Base-by-base conservation (phyloP, 177 flowering plant species). In the Vitis hybrid region DNA sequence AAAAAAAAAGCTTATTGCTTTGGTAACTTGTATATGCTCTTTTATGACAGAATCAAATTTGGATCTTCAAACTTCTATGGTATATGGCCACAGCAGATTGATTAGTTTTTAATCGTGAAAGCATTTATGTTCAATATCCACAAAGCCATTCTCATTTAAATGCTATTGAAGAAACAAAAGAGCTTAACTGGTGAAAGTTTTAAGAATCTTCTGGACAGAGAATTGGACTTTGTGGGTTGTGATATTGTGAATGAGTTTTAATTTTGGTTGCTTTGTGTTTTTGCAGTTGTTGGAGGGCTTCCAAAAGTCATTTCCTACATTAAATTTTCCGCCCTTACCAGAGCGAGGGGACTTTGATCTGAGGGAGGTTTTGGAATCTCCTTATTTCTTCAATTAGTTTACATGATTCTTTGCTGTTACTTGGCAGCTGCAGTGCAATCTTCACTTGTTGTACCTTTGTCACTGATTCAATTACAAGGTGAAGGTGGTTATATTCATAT, bases 331-430 rank as follows among this genome's bases (percentile, higher is more conserved):
- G 30, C 86, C 91, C 11, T 74, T 89, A 57, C 93, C 93, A 0
- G 87, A 84, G 61, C 81, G 89, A 18, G 93, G 93, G 55, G 89
- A 87, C 70, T 89, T 89, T 27, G 89, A 89, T 75, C 80, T 89
- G n/a, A 80, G 74, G 66, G 88, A 86, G 40, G 93, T 89, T 70
- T 68, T 89, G 56, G 65, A 81, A 11, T 87, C 93, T 35, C 80
- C 87, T 0, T 89, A 89, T 74, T 89, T 89, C 79, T 89, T 87
- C 87, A 89, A 87, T 79, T 89, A 76, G 76, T 35, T 35, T 35
- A 35, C 46, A 35, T 6, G 46, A 35, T 74, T 54, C 60, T 52
- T 19, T 56, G 48, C 51, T 59, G 57, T 27, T 40, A 35, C 48
- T 67, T 61, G 62, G 60, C 56, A 11, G 54, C 30, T 59, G 60